A percentile compares a stretch with the other conserved stretches of the same genome.
phyloP scores from a whole-genome alignment of 305 asterid species.

The Fraxinus latifolia region DNA sequence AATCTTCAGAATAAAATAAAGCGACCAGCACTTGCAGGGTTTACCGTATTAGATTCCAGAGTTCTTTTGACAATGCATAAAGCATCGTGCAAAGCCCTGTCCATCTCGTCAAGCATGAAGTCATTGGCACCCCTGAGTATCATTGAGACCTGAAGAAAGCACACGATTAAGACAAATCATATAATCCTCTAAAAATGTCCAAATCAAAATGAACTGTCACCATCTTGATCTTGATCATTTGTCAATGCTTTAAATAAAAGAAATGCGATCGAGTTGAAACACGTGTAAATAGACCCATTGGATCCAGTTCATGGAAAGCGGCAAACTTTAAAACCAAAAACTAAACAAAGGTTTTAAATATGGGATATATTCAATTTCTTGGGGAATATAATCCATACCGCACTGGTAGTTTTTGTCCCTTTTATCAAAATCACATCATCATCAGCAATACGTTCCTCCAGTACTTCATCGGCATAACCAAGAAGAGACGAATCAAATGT shows the following conservation, averaged over 20 bases:
- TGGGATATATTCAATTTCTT: neutral
- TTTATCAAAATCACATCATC: conserved; percentile 92
- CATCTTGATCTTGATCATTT: neutral
- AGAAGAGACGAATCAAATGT: conserved; percentile 83
- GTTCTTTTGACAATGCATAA: conserved; percentile 84
- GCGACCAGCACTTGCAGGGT: conserved; percentile 15
- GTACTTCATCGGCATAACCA: conserved; percentile 93
- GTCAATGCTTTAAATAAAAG: conserved; percentile 1
- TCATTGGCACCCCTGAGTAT: conserved; percentile 93
- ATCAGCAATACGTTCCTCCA: conserved; percentile 89
- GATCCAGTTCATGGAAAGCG: neutral
- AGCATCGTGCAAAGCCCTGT: conserved; percentile 88
- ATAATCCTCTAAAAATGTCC: neutral
- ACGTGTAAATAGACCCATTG: neutral
- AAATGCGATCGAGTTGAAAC: neutral
- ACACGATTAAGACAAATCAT: neutral
- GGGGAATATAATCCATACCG: conserved; percentile 42
- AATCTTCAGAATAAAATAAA: conserved; percentile 4
- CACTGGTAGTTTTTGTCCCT: conserved; percentile 79
- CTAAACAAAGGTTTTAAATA: neutral
- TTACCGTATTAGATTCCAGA: conserved; percentile 77
- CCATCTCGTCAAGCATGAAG: conserved; percentile 93
- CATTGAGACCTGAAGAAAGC: conserved; percentile 58
- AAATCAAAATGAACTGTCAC: neutral
- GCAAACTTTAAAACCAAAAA: conserved; percentile 1